Conservation (phyloP, 768 basidiomycete genomes). For the Naganishia friedmannii region DNA sequence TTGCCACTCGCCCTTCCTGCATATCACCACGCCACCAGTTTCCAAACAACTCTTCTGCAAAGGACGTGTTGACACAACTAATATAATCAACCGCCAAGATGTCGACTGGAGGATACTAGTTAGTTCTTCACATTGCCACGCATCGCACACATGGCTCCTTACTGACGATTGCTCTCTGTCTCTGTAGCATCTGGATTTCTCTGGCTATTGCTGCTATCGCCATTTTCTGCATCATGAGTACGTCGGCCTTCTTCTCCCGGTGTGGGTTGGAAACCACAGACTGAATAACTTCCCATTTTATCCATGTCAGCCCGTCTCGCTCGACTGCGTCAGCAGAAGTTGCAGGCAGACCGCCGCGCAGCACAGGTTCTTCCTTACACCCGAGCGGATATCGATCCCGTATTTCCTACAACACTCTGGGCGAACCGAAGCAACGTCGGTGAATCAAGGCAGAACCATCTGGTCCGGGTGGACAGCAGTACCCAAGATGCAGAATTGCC, state of each 20-base stretch:
- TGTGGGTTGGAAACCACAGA: too few relatives aligned
- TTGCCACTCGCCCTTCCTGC: background rate
- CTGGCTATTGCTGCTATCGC: slow-evolving; percentile 13
- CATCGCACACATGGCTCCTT: background rate
- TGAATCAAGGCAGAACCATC: background rate
- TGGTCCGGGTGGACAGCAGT: slow-evolving; percentile 12
- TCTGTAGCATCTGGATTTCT: slow-evolving; percentile 14
- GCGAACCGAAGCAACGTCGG: background rate
- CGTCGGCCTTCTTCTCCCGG: background rate
- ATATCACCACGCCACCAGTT: background rate
- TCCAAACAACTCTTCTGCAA: background rate
- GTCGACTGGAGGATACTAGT: slow-evolving; percentile 13
- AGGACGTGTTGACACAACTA: background rate
- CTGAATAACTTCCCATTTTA: background rate
- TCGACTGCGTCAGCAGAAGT: slow-evolving; percentile 13
- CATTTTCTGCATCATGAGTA: slow-evolving; percentile 16
- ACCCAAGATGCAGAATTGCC: slow-evolving; percentile 4
- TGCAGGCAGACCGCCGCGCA: slow-evolving; percentile 4
- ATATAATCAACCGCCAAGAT: background rate
- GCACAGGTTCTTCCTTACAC: slow-evolving; percentile 3
- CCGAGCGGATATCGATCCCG: background rate
- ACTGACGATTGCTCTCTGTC: background rate
- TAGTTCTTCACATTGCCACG: background rate
- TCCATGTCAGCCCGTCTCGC: slow-evolving; percentile 1
- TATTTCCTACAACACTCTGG: slow-evolving; percentile 16